A percentile compares a stretch with the other conserved stretches of the same genome.
Evolutionary conservation across 257 asterid species (phyloP).

Genomic region (Scutellaria galericulata): DNA sequence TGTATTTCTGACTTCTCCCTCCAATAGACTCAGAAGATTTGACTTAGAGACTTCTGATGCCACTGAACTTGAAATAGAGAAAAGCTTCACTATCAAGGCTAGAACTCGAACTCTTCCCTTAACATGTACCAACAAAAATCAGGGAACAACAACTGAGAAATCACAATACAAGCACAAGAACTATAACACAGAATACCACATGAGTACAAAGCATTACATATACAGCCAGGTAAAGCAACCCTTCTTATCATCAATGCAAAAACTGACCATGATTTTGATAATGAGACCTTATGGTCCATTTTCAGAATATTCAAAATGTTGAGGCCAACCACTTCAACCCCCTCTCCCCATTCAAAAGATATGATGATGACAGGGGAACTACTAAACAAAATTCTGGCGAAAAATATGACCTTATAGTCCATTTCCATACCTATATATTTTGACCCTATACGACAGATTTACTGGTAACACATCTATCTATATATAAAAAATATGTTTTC

Average conservation of each 20-base stretch:
- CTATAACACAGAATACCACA: constrained; percentile 19
- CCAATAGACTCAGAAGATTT: constrained; percentile 72
- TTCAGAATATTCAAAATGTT: constrained; percentile 15
- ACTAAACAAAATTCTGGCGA: background rate
- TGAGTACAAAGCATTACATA: constrained; percentile 5
- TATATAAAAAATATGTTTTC: no score
- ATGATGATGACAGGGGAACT: constrained; percentile 1
- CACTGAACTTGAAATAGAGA: constrained; percentile 76
- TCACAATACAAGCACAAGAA: constrained; percentile 23
- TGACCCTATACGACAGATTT: constrained; percentile 25
- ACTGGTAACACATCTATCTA: background rate
- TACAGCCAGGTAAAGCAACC: constrained; percentile 17
- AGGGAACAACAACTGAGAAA: constrained; percentile 21
- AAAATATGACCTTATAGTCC: background rate
- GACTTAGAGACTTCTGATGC: constrained; percentile 70
- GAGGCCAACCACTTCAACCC: background rate
- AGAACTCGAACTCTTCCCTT: constrained; percentile 91
- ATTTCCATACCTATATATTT: background rate
- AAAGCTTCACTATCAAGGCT: constrained; percentile 89
- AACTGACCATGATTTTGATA: background rate
- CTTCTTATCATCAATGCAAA: constrained; percentile 22
- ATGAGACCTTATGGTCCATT: no score
- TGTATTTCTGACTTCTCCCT: constrained; percentile 67
- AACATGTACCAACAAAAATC: constrained; percentile 38
- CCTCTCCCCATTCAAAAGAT: constrained; percentile 1